These are phyloP conservation scores for Volvox reticuliferus DNA, from an alignment of 139 green algal species.

Conservation along the genomic window DNA sequence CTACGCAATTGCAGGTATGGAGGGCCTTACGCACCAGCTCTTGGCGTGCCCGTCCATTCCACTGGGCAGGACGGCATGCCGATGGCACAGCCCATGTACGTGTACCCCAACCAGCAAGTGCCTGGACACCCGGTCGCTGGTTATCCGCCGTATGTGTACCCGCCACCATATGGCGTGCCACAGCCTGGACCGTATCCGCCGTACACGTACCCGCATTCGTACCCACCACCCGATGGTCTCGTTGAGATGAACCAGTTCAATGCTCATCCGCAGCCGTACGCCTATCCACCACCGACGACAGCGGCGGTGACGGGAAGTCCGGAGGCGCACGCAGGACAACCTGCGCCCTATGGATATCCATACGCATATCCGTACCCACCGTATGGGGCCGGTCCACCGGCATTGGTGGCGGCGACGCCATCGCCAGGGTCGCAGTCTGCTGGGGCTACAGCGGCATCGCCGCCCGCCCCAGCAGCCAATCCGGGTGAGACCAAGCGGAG, in stretches of 20 bases:
- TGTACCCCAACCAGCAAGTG: not conserved
- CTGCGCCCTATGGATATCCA: not conserved
- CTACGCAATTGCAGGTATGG: constrained; percentile 7
- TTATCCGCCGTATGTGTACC: constrained; percentile 1
- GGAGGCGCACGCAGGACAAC: not conserved
- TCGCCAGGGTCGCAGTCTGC: not conserved
- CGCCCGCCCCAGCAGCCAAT: too few relatives aligned
- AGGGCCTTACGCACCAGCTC: constrained; percentile 17
- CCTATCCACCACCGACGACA: not conserved
- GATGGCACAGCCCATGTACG: constrained; percentile 10
- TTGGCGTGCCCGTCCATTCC: constrained; percentile 15
- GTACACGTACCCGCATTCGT: not conserved
- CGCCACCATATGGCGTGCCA: not conserved
- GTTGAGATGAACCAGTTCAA: not conserved
- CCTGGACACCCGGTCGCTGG: not conserved
- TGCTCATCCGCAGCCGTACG: not conserved
- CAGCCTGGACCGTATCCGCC: not conserved
- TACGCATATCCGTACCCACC: constrained; percentile 21
- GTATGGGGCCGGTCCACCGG: not conserved
- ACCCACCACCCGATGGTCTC: not conserved
- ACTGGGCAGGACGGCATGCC: constrained; percentile 14
- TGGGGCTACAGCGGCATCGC: not conserved
- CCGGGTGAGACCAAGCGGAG: too few relatives aligned
- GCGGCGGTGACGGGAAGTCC: not conserved
- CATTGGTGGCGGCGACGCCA: not conserved